Evolutionary conservation across 2,329 filamentous ascomycete species (phyloP).

Genomic region (Akanthomyces uredinophilus): DNA sequence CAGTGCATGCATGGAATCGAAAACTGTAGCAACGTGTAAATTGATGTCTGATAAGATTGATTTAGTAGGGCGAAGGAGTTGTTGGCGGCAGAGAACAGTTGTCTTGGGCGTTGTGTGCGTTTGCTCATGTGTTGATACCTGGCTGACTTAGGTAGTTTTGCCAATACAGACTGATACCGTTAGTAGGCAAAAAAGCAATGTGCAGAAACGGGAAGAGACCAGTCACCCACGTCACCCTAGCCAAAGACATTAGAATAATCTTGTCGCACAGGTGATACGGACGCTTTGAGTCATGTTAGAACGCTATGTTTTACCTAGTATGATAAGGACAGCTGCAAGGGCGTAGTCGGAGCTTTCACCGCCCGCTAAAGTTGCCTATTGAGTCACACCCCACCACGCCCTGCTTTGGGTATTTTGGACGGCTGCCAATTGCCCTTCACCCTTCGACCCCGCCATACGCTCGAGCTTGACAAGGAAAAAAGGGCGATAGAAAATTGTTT

Average conservation of each 20-base stretch:
- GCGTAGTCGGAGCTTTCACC: conserved; percentile 12
- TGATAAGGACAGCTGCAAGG: neutral
- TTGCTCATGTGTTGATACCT: neutral
- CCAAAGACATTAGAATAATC: neutral
- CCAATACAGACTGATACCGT: neutral
- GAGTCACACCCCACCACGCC: conserved; percentile 13
- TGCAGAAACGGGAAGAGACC: neutral
- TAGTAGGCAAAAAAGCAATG: neutral
- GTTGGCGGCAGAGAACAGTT: neutral
- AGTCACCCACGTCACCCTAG: neutral
- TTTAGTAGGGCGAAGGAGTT: conserved; percentile 3
- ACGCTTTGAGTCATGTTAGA: neutral
- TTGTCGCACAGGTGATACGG: neutral
- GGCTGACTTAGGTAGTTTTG: neutral
- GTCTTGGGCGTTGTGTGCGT: neutral
- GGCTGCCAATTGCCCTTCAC: conserved; percentile 2
- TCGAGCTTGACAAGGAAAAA: neutral
- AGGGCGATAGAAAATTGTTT: neutral
- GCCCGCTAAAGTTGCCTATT: conserved; percentile 13
- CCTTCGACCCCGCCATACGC: conserved; percentile 13
- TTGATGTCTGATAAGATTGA: neutral
- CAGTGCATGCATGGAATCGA: neutral
- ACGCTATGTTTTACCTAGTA: conserved; percentile 3
- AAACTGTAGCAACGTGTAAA: neutral
- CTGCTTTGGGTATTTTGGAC: neutral